These are phyloP conservation scores for Lentinula aciculospora DNA, from an alignment of 768 basidiomycete genomes.

Conservation along the genomic window DNA sequence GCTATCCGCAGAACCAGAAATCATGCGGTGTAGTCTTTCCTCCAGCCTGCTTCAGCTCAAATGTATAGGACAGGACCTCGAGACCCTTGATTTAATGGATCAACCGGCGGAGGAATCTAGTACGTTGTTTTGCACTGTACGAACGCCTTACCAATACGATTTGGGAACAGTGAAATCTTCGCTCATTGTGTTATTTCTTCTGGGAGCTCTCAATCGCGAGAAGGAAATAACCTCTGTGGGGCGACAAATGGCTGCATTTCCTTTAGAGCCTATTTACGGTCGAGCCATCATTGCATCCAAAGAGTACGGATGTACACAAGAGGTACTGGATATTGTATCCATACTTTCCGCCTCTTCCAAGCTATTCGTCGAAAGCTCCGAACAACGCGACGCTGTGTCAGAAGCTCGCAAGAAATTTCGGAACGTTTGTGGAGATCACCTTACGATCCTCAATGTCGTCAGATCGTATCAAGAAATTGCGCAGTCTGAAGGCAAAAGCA, in stretches of 20 bases:
- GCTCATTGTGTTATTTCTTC: constrained; percentile 66
- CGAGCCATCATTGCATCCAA: constrained; percentile 77
- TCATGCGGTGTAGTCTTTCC: constrained; percentile 80
- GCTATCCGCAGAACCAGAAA: constrained; percentile 77
- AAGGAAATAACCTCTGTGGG: constrained; percentile 70
- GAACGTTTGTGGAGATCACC: constrained; percentile 85
- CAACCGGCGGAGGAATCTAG: constrained; percentile 70
- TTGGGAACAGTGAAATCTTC: constrained; percentile 47
- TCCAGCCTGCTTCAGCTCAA: constrained; percentile 83
- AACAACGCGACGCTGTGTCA: constrained; percentile 66
- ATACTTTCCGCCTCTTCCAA: constrained; percentile 77
- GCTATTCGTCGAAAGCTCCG: constrained; percentile 72
- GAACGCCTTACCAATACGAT: background rate
- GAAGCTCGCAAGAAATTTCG: constrained; percentile 74
- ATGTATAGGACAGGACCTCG: constrained; percentile 75
- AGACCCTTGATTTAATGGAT: constrained; percentile 86
- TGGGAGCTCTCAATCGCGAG: constrained; percentile 70
- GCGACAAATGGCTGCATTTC: constrained; percentile 82
- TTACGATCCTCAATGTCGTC: constrained; percentile 84
- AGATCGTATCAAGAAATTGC: constrained; percentile 74
- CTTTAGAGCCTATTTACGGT: constrained; percentile 82
- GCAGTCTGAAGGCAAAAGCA: constrained; percentile 36
- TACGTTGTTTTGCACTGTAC: constrained; percentile 30
- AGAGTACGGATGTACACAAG: constrained; percentile 63
- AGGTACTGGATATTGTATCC: constrained; percentile 82